Base-by-base conservation (phyloP, 73 alveolate genomes). In the Paramecium tetraurelia region DNA sequence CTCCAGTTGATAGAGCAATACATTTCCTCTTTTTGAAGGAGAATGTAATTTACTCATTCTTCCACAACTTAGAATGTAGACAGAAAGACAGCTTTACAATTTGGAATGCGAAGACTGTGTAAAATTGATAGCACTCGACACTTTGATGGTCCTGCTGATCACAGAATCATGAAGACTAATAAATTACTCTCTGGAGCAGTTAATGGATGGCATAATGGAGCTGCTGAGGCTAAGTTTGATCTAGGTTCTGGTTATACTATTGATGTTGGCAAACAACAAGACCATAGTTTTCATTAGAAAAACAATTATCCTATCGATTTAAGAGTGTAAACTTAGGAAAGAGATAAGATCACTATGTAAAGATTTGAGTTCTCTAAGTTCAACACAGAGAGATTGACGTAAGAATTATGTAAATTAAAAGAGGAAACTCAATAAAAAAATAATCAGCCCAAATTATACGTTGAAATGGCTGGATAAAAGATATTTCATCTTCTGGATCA, bases 181-280 rank as follows among this genome's bases (percentile, higher is more conserved):
- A 40, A 40, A 36, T 10, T 40, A n/a, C 58, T 21, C 18, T 75
- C 57, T 14, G 87, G 87, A 75, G 40, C 59, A 2, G 7, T 75
- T 3, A 75, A 75, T 36, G 87, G 87, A 4, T 75, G 87, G 87
- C 38, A 75, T 75, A 75, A 75, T 20, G 87, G 87, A 75, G 18
- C 58, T 7, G 41, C 68, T 4, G 87, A 75, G 9, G 21, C 59
- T 14, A 11, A 75, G 20, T 75, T 31, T 75, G 87, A 75, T 75
- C 7, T 75, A 40, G 87, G 87, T 36, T 10, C 27, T 21, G 40
- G 29, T 75, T 75, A 14, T 35, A 33, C 41, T 31, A 75, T 59
- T 75, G 36, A 75, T n/a, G 14, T 75, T 33, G 48, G 1, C 11
- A 75, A 75, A 2, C 20, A 75, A 33, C 21, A 68, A 14, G 48